Evolutionary conservation across 2,329 filamentous ascomycete genomes (phyloP).

Genomic region (Thelonectria discophora): DNA sequence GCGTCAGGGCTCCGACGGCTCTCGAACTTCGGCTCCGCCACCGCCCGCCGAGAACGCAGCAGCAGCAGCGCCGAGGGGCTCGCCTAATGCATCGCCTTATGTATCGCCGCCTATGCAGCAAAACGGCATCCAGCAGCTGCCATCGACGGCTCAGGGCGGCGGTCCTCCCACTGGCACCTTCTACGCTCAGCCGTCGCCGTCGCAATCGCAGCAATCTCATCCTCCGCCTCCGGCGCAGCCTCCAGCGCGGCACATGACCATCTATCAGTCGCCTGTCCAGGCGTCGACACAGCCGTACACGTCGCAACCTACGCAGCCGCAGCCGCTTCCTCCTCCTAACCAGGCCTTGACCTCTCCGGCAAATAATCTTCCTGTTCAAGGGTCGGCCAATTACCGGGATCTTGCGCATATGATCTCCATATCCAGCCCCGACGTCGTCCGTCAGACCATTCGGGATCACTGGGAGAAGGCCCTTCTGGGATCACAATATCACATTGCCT

Average conservation of each 20-base stretch:
- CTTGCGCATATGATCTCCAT: slow-evolving; percentile 48
- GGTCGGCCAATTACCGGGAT: slow-evolving; percentile 36
- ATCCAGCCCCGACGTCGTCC: slow-evolving; percentile 55
- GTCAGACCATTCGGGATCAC: slow-evolving; percentile 59
- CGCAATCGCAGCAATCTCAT: neutral
- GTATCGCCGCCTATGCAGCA: slow-evolving; percentile 7
- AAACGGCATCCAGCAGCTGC: neutral
- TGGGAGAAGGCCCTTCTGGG: slow-evolving; percentile 61
- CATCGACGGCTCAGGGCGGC: slow-evolving; percentile 9
- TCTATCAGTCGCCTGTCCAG: neutral
- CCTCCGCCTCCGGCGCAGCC: neutral
- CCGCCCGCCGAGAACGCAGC: neutral
- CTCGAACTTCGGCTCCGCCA: slow-evolving; percentile 13
- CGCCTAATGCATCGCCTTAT: slow-evolving; percentile 15
- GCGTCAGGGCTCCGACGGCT: slow-evolving; percentile 22
- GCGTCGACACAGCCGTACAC: neutral
- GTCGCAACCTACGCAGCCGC: neutral
- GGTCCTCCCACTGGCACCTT: neutral
- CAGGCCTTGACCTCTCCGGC: neutral
- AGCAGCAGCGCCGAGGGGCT: slow-evolving; percentile 6
- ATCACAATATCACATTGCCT: slow-evolving; percentile 61
- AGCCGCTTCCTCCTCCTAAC: neutral
- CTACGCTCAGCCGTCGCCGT: slow-evolving; percentile 12
- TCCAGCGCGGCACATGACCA: neutral
- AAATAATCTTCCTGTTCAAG: slow-evolving; percentile 39